phyloP scores from a whole-genome alignment of 2,329 filamentous ascomycete species.

The Fonsecaea multimorphosa region DNA sequence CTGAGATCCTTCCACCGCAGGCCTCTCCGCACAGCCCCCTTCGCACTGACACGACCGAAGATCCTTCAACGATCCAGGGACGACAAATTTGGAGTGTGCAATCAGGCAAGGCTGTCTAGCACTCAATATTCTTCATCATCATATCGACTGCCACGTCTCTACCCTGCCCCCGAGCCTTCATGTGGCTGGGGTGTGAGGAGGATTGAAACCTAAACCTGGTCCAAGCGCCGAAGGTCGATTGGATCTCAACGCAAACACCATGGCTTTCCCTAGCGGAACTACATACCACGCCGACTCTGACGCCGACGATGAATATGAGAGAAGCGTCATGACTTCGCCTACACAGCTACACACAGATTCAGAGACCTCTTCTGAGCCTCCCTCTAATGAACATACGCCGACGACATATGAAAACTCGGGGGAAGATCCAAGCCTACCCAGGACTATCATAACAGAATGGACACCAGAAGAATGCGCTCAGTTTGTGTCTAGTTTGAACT shows the following conservation, averaged over 20 bases:
- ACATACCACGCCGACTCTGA: conserved; percentile 68
- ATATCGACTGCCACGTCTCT: conserved; percentile 5
- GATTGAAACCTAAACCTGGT: not conserved
- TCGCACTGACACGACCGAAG: not conserved
- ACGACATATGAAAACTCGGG: conserved; percentile 62
- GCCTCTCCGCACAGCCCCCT: not conserved
- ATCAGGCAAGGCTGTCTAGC: not conserved
- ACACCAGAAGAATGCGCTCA: conserved; percentile 86
- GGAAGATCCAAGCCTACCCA: conserved; percentile 61
- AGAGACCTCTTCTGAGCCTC: conserved; percentile 63
- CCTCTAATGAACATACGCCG: conserved; percentile 67
- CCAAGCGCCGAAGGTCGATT: conserved; percentile 29
- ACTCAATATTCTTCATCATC: not conserved
- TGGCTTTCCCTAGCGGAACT: conserved; percentile 50
- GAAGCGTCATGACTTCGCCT: conserved; percentile 64
- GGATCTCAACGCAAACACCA: conserved; percentile 37
- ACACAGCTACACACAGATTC: conserved; percentile 61
- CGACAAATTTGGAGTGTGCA: not conserved
- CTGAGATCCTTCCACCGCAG: not conserved
- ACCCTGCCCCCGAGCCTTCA: conserved; percentile 6
- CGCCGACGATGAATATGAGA: conserved; percentile 70
- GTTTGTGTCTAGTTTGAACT: conserved; percentile 78
- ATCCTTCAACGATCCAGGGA: not conserved
- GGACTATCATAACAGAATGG: conserved; percentile 65
- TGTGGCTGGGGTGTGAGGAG: conserved; percentile 18